A percentile compares a stretch with the other conserved stretches of the same genome.
Conservation (phyloP, 2,329 filamentous ascomycete species). For the Ciborinia camelliae region DNA sequence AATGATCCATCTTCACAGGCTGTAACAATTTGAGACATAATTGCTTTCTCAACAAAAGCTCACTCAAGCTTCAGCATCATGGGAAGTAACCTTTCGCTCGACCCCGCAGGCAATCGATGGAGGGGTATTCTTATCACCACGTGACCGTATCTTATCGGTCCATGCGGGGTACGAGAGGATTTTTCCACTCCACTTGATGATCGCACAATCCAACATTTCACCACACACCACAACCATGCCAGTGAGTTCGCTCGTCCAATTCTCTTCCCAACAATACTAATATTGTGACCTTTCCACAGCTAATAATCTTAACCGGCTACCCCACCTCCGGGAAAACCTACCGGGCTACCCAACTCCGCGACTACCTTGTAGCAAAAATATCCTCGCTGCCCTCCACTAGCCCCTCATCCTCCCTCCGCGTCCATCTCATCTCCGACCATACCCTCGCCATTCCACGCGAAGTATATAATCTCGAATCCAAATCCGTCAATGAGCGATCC, state of each 20-base stretch:
- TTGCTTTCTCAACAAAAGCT: background rate
- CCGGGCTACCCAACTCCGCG: slow-evolving; percentile 62
- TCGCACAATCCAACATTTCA: slow-evolving; percentile 2
- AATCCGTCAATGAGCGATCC: slow-evolving; percentile 60
- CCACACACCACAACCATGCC: slow-evolving; percentile 14
- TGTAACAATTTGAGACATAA: background rate
- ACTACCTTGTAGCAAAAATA: slow-evolving; percentile 59
- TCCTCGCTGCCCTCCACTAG: slow-evolving; percentile 36
- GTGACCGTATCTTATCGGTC: background rate
- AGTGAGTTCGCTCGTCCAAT: background rate
- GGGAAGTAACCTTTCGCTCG: background rate
- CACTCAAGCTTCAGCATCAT: background rate
- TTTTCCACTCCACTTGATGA: slow-evolving; percentile 5
- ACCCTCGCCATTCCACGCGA: slow-evolving; percentile 64
- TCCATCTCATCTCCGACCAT: slow-evolving; percentile 73
- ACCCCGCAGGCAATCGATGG: background rate
- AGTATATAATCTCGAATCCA: slow-evolving; percentile 64
- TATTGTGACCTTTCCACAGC: slow-evolving; percentile 41
- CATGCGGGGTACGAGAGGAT: background rate
- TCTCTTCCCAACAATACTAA: background rate
- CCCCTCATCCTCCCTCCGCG: slow-evolving; percentile 48
- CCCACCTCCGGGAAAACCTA: slow-evolving; percentile 68
- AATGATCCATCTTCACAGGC: background rate
- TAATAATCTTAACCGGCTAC: slow-evolving; percentile 64
- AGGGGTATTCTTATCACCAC: slow-evolving; percentile 6